Conservation (phyloP, 2,329 filamentous ascomycete genomes). For the Penicillium italicum region DNA sequence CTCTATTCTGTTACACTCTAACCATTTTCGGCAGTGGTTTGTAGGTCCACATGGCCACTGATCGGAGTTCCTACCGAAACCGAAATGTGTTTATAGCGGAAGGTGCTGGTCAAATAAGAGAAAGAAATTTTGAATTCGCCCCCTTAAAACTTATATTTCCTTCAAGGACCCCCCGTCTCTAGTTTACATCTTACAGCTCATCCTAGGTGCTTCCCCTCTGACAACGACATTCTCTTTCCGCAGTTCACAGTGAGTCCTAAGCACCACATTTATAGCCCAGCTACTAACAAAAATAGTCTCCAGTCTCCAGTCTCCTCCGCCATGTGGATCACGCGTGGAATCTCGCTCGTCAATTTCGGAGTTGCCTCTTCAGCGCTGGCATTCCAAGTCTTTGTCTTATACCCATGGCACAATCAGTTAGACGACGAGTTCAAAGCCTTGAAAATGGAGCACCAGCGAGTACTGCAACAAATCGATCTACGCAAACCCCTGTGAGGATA, state of each 20-base stretch:
- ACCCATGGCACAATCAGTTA: slow-evolving; percentile 66
- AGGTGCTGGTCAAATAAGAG: neutral
- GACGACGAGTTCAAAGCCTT: slow-evolving; percentile 59
- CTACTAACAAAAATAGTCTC: neutral
- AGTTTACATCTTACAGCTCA: neutral
- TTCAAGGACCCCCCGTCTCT: neutral
- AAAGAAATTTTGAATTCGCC: neutral
- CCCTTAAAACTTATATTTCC: neutral
- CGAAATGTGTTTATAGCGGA: neutral
- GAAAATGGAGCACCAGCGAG: slow-evolving; percentile 53
- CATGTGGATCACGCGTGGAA: slow-evolving; percentile 49
- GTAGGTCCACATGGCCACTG: neutral
- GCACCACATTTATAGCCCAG: neutral
- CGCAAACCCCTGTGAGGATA: neutral
- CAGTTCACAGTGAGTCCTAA: neutral
- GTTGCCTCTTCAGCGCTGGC: slow-evolving; percentile 62
- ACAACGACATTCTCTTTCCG: neutral
- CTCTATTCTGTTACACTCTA: neutral
- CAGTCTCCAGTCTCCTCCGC: neutral
- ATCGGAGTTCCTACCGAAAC: neutral
- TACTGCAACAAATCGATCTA: slow-evolving; percentile 24
- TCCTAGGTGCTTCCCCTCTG: neutral
- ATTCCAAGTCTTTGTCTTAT: slow-evolving; percentile 67
- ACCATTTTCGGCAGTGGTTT: neutral
- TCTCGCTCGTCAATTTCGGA: slow-evolving; percentile 63